These are phyloP conservation scores for Raddia distichophylla DNA, from an alignment of 176 grass and related monocot genomes.

Conservation along the genomic window DNA sequence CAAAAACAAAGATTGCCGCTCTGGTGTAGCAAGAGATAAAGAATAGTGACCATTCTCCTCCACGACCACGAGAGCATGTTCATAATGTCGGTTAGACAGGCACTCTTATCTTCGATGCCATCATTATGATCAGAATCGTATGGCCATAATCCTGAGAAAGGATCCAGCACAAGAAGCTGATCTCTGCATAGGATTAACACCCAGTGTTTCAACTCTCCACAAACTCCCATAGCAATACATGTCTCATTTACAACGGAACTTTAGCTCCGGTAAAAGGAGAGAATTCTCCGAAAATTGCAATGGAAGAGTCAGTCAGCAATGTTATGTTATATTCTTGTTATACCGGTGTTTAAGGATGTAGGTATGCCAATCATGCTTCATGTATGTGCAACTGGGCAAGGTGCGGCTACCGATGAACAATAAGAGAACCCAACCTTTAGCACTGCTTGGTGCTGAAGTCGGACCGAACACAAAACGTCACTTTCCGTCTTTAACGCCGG, in stretches of 20 bases:
- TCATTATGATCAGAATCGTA: no score
- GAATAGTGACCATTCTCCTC: conserved; percentile 11
- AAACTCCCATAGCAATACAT: conserved; percentile 10
- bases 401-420: background rate
- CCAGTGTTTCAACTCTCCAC: background rate
- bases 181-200: conserved; percentile 4
- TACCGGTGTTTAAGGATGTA: background rate
- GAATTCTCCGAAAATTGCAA: background rate
- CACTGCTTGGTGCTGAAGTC: no score
- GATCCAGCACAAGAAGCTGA: conserved; percentile 21
- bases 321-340: background rate
- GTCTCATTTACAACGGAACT: background rate
- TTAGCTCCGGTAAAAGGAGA: background rate
- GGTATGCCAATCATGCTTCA: background rate
- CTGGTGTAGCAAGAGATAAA: conserved; percentile 4
- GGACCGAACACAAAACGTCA: no score
- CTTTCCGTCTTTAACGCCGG: no score
- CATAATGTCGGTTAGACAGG: background rate
- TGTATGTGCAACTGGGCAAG: background rate
- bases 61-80: background rate
- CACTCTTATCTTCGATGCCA: conserved; percentile 20
- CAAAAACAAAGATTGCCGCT: background rate
- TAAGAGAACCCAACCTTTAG: background rate
- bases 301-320: background rate
- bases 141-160: conserved; percentile 9